Conservation (phyloP, 2,329 filamentous ascomycete species). For the Acephala macrosclerotiorum region DNA sequence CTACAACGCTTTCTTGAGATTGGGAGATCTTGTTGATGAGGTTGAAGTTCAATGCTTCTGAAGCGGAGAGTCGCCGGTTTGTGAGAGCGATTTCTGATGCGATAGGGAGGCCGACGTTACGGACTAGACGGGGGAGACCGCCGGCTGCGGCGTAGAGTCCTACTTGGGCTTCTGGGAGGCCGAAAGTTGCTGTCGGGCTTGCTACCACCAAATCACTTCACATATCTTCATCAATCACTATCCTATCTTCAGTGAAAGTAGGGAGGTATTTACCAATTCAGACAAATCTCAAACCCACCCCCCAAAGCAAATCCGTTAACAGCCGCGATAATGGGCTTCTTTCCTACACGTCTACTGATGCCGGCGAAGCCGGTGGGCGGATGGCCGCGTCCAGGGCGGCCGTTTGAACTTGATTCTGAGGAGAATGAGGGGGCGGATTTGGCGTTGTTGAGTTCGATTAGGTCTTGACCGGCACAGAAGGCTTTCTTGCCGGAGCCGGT, state of each 20-base stretch:
- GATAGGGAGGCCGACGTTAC: slow-evolving; percentile 69
- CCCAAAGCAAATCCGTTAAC: slow-evolving; percentile 81
- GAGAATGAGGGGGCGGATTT: slow-evolving; percentile 43
- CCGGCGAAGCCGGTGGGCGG: slow-evolving; percentile 64
- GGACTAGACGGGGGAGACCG: slow-evolving; percentile 70
- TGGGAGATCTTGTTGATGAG: slow-evolving; percentile 70
- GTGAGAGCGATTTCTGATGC: slow-evolving; percentile 76
- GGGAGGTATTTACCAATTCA: slow-evolving; percentile 54
- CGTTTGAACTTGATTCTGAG: slow-evolving; percentile 3
- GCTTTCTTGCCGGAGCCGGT: slow-evolving; percentile 67
- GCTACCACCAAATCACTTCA: slow-evolving; percentile 73
- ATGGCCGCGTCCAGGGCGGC: slow-evolving; percentile 40
- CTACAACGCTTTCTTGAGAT: slow-evolving; percentile 52
- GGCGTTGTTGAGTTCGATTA: slow-evolving; percentile 64
- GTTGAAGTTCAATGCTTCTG: slow-evolving; percentile 68
- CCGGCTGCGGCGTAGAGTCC: slow-evolving; percentile 77
- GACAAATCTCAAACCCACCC: slow-evolving; percentile 75
- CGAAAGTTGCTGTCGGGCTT: slow-evolving; percentile 65
- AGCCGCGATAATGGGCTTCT: slow-evolving; percentile 79
- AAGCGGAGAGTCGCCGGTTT: slow-evolving; percentile 65
- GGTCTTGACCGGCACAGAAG: slow-evolving; percentile 73
- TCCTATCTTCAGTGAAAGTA: not conserved
- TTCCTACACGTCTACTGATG: slow-evolving; percentile 69
- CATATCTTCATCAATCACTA: not conserved
- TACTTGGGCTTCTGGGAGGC: slow-evolving; percentile 73